These are phyloP conservation scores for Crucibulum laeve DNA, from an alignment of 768 basidiomycete genomes.

Conservation along the genomic window DNA sequence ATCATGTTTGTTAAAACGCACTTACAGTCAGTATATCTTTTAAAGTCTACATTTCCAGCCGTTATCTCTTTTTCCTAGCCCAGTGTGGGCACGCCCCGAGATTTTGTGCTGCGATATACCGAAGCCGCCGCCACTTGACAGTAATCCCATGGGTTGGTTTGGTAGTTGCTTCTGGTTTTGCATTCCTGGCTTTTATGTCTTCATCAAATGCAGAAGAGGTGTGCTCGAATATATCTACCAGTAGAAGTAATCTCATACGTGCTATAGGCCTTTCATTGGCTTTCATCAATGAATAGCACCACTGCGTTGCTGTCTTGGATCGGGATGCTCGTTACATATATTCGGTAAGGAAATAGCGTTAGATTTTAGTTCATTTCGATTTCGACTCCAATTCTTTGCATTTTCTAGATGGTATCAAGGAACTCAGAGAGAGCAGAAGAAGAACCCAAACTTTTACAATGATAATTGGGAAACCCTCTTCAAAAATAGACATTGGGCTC, in stretches of 20 bases:
- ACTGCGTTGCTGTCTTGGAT: conserved; percentile 8
- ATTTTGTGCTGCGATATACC: conserved; percentile 10
- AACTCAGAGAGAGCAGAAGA: conserved; percentile 14
- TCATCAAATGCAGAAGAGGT: conserved; percentile 10
- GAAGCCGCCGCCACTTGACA: conserved; percentile 3
- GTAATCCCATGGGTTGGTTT: conserved; percentile 12
- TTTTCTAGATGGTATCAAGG: conserved; percentile 13
- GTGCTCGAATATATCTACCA: neutral
- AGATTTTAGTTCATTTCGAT: conserved; percentile 9
- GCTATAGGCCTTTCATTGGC: conserved; percentile 12
- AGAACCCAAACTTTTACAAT: conserved; percentile 7
- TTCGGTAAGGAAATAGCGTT: conserved; percentile 9
- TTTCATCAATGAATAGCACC: conserved; percentile 12
- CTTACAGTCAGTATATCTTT: neutral
- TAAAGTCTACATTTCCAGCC: conserved; percentile 11
- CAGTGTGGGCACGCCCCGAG: conserved; percentile 11
- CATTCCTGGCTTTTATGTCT: conserved; percentile 12
- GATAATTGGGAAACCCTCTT: conserved; percentile 11
- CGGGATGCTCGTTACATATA: conserved; percentile 15
- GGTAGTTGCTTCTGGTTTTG: conserved; percentile 10
- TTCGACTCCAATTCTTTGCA: conserved; percentile 4
- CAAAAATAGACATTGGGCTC: conserved; percentile 11
- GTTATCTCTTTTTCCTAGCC: conserved; percentile 12
- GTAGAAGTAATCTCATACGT: neutral
- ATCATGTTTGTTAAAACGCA: neutral